Conservation (phyloP, 805 yeast genomes). For the Nakazawaea anatomiae region DNA sequence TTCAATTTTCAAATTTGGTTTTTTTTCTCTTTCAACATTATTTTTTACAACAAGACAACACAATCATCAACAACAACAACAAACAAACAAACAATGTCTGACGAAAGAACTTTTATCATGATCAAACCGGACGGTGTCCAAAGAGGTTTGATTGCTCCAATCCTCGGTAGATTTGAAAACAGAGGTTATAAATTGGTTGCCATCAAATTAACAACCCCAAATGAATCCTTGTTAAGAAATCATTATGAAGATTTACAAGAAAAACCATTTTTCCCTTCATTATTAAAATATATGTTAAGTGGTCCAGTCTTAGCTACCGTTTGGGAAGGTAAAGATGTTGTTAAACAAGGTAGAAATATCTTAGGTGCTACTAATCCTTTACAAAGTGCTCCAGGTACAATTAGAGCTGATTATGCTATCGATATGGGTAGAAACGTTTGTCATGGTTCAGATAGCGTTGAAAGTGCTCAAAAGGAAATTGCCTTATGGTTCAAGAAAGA, state of each 20-base stretch:
- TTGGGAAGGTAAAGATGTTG: constrained; percentile 99
- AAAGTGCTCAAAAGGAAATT: constrained; percentile 94
- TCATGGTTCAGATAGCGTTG: constrained; percentile 99
- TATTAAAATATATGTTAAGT: constrained; percentile 92
- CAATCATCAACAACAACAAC: neutral
- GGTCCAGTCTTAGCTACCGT: constrained; percentile 99
- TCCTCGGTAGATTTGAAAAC: constrained; percentile 89
- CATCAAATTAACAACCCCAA: constrained; percentile 84
- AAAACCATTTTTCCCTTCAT: constrained; percentile 98
- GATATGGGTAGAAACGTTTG: constrained; percentile 99
- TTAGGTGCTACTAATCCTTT: constrained; percentile 99
- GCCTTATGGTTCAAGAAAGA: constrained; percentile 96
- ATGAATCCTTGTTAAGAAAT: constrained; percentile 80
- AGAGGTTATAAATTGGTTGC: constrained; percentile 98
- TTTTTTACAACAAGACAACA: neutral
- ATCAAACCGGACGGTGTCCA: constrained; percentile 99
- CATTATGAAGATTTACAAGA: constrained; percentile 94
- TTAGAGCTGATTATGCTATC: constrained; percentile 98
- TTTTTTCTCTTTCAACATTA: neutral
- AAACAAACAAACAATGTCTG: constrained; percentile 36
- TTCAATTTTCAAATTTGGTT: too few relatives aligned
- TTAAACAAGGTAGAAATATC: constrained; percentile 95
- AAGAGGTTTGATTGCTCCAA: constrained; percentile 91
- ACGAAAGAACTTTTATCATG: constrained; percentile 89
- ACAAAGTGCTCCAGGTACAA: constrained; percentile 97